Percentiles rank a stretch among this genome's conserved stretches.
These are phyloP conservation scores for Protomyces macrosporus DNA, from an alignment of 1,139 yeast species.

Conservation along the genomic window DNA sequence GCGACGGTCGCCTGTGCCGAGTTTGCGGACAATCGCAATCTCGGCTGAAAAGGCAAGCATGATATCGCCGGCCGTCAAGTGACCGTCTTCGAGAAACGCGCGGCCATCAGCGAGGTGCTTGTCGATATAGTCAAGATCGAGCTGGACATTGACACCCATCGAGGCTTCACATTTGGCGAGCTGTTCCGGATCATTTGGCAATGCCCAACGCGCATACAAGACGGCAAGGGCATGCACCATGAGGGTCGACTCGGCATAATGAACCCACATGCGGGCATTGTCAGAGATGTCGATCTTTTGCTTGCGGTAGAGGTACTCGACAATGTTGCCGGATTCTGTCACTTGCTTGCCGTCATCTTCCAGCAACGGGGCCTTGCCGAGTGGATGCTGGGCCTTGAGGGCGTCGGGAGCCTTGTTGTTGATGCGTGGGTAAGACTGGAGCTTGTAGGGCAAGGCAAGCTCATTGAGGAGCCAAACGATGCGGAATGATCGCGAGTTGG, in stretches of 20 bases:
- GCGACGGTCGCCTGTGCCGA: conserved; percentile 2
- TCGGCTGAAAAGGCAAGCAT: conserved; percentile 17
- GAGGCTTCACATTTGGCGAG: conserved; percentile 4
- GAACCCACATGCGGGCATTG: conserved; percentile 41
- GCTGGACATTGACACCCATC: conserved; percentile 17
- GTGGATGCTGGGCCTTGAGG: conserved; percentile 50
- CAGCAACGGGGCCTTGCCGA: conserved; percentile 54
- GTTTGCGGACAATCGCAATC: conserved; percentile 4
- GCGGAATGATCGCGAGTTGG: conserved; percentile 52
- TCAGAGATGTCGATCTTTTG: conserved; percentile 38
- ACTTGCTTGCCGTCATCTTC: conserved; percentile 41
- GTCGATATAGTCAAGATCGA: conserved; percentile 15
- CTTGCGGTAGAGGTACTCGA: conserved; percentile 35
- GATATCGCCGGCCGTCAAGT: conserved; percentile 11
- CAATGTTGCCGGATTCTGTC: conserved; percentile 36
- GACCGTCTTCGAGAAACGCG: neutral
- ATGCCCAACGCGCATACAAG: conserved; percentile 19
- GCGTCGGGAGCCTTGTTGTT: conserved; percentile 42
- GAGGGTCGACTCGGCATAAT: conserved; percentile 55
- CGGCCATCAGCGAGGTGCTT: neutral
- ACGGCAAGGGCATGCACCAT: conserved; percentile 39
- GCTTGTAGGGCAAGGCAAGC: conserved; percentile 49
- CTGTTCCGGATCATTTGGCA: conserved; percentile 3
- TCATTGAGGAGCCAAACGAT: conserved; percentile 54
- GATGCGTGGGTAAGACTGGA: conserved; percentile 38